These are phyloP conservation scores for Cyberlindnera lachancei DNA, from an alignment of 805 yeast genomes.

Conservation along the genomic window DNA sequence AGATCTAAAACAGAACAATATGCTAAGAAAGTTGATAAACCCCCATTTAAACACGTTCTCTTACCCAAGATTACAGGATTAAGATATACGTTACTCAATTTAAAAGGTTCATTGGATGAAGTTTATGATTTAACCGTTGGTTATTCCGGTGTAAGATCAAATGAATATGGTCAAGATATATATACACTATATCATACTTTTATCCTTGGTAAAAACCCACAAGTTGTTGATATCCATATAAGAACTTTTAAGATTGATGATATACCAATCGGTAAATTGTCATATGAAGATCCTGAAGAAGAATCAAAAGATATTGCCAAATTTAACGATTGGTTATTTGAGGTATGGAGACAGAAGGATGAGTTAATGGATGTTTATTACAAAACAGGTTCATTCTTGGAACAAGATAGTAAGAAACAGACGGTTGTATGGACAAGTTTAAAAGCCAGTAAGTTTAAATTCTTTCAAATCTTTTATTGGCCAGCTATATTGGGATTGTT, in stretches of 20 bases:
- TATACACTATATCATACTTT: slow-evolving; percentile 61
- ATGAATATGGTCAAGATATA: slow-evolving; percentile 69
- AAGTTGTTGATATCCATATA: slow-evolving; percentile 54
- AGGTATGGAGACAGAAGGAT: slow-evolving; percentile 77
- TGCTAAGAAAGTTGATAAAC: slow-evolving; percentile 43
- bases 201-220: slow-evolving; percentile 67
- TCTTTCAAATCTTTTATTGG: slow-evolving; percentile 26
- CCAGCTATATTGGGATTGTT: slow-evolving; percentile 22
- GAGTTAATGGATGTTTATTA: slow-evolving; percentile 55
- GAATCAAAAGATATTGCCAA: slow-evolving; percentile 28
- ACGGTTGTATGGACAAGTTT: slow-evolving; percentile 13
- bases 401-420: slow-evolving; percentile 1
- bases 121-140: slow-evolving; percentile 82
- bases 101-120: slow-evolving; percentile 43
- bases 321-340: slow-evolving; percentile 71
- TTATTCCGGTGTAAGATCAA: slow-evolving; percentile 59
- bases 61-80: slow-evolving; percentile 84
- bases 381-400: slow-evolving; percentile 42
- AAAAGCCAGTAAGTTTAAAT: slow-evolving; percentile 18
- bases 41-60: slow-evolving; percentile 53
- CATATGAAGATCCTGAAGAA: slow-evolving; percentile 35
- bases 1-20: slow-evolving; percentile 47
- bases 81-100: slow-evolving; percentile 50
- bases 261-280: slow-evolving; percentile 55
- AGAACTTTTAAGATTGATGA: slow-evolving; percentile 48